Evolutionary conservation across 148 eudicot genomes (phyloP), one percentile per base, ranked within the genome.

Genomic region (Fagopyrum esculentum): DNA sequence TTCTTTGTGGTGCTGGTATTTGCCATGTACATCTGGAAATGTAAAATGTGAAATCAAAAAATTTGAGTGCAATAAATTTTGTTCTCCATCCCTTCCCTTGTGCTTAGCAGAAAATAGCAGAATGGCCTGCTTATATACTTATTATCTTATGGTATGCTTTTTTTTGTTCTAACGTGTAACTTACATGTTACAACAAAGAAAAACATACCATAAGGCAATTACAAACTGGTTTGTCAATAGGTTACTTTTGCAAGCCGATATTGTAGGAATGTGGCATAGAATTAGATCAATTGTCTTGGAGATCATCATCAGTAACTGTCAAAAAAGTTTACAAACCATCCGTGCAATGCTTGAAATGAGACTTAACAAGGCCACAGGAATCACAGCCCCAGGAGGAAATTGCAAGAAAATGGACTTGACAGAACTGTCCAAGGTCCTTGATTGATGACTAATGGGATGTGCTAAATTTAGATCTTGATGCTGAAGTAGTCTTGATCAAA

Each of bases 401-500:
- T 12, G 45, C 15, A 63, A 63, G 30, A 44, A 57, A 29, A 29
- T 10, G 69, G 69, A 43, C 44, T 63, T 10, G 4, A 57, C 6
- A 19, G 30, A 57, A 22, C 63, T 57, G 63, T 2, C 52, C 6
- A 49, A 49, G 12, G 9, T 13, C n/a, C n/a, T 6, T 12, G 17
- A 57, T 10, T 12, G 17, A 57, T 10, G 22, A 19, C 30, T 22
- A 16, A 9, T 5, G 16, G 16, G 69, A 26, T 63, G 69, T 6
- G 45, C 12, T 10, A 63, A 64, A 52, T 16, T 77, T 81, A 92
- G 70, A 88, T 74, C 82, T 83, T 89, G 86, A 87, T 89, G 74
- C 81, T 78, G 80, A 93, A 93, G 83, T 91, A 93, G 61, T 88
- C 90, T 8, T 78, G 84, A 83, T 93, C 98, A 3, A 89, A 89